Conservation (phyloP, 2,329 filamentous ascomycete species). For the Conoideocrella luteorostrata region DNA sequence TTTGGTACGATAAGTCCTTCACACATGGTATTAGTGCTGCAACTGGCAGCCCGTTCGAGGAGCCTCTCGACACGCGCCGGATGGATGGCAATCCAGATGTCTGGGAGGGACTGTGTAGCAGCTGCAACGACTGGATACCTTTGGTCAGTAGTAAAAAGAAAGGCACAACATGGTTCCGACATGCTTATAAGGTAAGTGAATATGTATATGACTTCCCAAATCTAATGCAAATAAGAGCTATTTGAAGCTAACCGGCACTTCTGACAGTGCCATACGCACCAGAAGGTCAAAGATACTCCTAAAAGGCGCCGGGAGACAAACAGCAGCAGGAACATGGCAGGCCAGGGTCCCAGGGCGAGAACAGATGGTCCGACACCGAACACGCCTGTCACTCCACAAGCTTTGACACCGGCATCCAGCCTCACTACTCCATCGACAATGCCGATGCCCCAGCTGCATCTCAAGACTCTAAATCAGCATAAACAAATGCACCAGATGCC, state of each 20-base stretch:
- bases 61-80: slow-evolving; percentile 66
- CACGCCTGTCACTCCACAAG: slow-evolving; percentile 25
- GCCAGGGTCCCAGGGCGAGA: slow-evolving; percentile 40
- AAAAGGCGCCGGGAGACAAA: slow-evolving; percentile 61
- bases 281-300: slow-evolving; percentile 64
- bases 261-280: slow-evolving; percentile 60
- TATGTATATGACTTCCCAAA: neutral
- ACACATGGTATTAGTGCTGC: slow-evolving; percentile 80
- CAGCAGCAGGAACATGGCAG: slow-evolving; percentile 27
- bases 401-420: slow-evolving; percentile 13
- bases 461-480: slow-evolving; percentile 3
- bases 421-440: slow-evolving; percentile 8
- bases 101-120: slow-evolving; percentile 73
- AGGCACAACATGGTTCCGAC: slow-evolving; percentile 86
- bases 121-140: slow-evolving; percentile 74
- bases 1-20: slow-evolving; percentile 91
- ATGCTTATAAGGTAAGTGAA: slow-evolving; percentile 75
- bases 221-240: slow-evolving; percentile 6
- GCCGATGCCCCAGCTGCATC: slow-evolving; percentile 7
- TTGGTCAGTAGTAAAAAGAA: slow-evolving; percentile 84
- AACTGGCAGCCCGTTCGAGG: slow-evolving; percentile 71
- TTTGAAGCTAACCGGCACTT: neutral
- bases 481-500: slow-evolving; percentile 6
- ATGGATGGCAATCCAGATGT: slow-evolving; percentile 78
- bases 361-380: slow-evolving; percentile 30